Conservation (phyloP, 208 protist species). For the Porcisia deanei region DNA sequence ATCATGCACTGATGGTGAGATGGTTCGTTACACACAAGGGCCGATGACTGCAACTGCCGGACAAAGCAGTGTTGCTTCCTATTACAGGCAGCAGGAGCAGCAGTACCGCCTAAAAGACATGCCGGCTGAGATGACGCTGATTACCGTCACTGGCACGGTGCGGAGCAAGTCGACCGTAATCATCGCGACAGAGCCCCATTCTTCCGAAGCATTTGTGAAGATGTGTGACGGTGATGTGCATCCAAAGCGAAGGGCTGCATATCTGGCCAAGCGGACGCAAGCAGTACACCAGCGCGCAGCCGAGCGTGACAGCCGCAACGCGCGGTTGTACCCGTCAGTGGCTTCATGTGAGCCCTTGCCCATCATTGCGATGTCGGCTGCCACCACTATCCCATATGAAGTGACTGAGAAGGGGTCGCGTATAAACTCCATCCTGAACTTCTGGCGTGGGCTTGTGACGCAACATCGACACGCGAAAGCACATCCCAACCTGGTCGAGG, state of each 20-base stretch:
- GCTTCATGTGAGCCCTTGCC: slow-evolving; percentile 2
- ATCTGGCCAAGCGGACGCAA: slow-evolving; percentile 10
- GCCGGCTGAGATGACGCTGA: slow-evolving; percentile 45
- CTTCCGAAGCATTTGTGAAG: slow-evolving; percentile 46
- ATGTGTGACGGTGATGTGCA: slow-evolving; percentile 53
- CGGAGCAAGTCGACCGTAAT: slow-evolving; percentile 39
- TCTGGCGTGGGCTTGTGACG: slow-evolving; percentile 63
- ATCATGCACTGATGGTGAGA: slow-evolving; percentile 30
- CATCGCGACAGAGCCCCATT: slow-evolving; percentile 25
- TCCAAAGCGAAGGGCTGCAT: slow-evolving; percentile 31
- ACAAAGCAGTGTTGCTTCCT: slow-evolving; percentile 14
- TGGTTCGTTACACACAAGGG: slow-evolving; percentile 19
- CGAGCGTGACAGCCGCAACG: slow-evolving; percentile 23
- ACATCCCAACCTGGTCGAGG: not conserved
- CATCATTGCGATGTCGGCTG: not conserved
- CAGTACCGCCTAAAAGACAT: slow-evolving; percentile 24
- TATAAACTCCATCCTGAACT: slow-evolving; percentile 57
- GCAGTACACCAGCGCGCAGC: slow-evolving; percentile 22
- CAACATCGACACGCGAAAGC: slow-evolving; percentile 41
- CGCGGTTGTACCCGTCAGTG: slow-evolving; percentile 27
- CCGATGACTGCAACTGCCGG: slow-evolving; percentile 8
- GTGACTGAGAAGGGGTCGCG: slow-evolving; percentile 37
- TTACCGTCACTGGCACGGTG: slow-evolving; percentile 49
- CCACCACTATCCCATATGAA: slow-evolving; percentile 12
- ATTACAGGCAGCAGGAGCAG: slow-evolving; percentile 16